These are phyloP conservation scores for Haplographium delicatum DNA, from an alignment of 495 filamentous ascomycete species.

Conservation along the genomic window DNA sequence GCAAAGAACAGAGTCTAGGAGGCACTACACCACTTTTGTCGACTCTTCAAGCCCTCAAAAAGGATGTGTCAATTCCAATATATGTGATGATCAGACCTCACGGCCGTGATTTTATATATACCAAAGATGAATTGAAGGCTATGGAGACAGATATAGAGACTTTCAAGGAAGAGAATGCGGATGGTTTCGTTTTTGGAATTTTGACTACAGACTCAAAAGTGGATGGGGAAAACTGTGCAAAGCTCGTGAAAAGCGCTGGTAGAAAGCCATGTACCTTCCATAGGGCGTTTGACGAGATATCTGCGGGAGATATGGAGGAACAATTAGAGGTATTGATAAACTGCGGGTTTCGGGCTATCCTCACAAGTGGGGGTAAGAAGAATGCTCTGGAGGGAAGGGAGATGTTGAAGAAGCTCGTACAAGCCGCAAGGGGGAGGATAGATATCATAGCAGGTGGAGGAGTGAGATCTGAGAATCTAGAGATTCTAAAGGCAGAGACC, in stretches of 20 bases:
- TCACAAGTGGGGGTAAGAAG: constrained; percentile 42
- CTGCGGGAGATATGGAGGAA: constrained; percentile 25
- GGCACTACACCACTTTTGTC: constrained; percentile 18
- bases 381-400: constrained; percentile 37
- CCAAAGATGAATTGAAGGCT: constrained; percentile 29
- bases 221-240: constrained; percentile 32
- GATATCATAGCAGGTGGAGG: constrained; percentile 24
- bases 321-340: constrained; percentile 30
- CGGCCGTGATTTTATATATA: constrained; percentile 37
- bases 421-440: constrained; percentile 13
- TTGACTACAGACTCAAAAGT: constrained; percentile 27
- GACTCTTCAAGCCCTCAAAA: constrained; percentile 18
- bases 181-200: constrained; percentile 49
- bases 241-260: constrained; percentile 35
- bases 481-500: constrained; percentile 24
- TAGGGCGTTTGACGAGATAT: constrained; percentile 44
- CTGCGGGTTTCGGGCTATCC: constrained; percentile 40
- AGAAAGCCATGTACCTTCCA: constrained; percentile 48
- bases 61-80: constrained; percentile 34
- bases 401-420: constrained; percentile 15
- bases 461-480: constrained; percentile 34
- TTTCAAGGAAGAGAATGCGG: constrained; percentile 32
- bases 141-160: constrained; percentile 36
- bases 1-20: constrained; percentile 8
- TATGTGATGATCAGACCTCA: constrained; percentile 48